Evolutionary conservation across 2,329 filamentous ascomycete species (phyloP).

Genomic region (Akanthomyces muscarius): DNA sequence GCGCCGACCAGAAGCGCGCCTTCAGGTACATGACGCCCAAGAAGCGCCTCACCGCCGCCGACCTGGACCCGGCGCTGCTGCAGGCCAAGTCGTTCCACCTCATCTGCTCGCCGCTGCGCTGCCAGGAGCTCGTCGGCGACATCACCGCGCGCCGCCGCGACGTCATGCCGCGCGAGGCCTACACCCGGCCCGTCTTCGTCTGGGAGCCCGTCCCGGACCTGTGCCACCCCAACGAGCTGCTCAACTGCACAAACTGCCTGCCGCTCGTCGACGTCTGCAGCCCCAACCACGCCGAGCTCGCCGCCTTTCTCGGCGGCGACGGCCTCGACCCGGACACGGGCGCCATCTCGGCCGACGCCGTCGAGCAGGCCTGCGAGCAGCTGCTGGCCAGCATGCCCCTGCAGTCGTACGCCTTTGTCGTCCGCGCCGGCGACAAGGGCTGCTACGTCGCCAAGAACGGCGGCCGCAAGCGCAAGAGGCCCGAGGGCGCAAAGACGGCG

Average conservation of each 20-base stretch:
- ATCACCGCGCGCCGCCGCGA: slow-evolving; percentile 58
- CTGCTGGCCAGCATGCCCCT: slow-evolving; percentile 61
- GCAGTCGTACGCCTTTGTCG: slow-evolving; percentile 61
- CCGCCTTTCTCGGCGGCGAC: slow-evolving; percentile 69
- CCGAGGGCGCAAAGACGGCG: slow-evolving; percentile 26
- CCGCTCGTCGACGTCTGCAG: slow-evolving; percentile 60
- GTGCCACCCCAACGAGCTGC: slow-evolving; percentile 66
- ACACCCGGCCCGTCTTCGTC: slow-evolving; percentile 67
- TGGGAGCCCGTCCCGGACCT: slow-evolving; percentile 96
- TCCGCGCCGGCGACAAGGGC: slow-evolving; percentile 68
- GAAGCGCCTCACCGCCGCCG: slow-evolving; percentile 68
- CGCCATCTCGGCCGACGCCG: slow-evolving; percentile 45
- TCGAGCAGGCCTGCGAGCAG: slow-evolving; percentile 60
- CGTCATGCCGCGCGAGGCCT: slow-evolving; percentile 30
- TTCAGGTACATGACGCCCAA: slow-evolving; percentile 91
- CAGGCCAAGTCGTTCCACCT: slow-evolving; percentile 78
- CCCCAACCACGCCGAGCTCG: slow-evolving; percentile 89
- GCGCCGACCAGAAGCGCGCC: slow-evolving; percentile 61
- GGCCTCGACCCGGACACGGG: slow-evolving; percentile 53
- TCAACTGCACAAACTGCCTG: slow-evolving; percentile 61
- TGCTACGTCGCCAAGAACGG: slow-evolving; percentile 62
- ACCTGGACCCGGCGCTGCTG: slow-evolving; percentile 64
- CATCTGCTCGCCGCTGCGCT: slow-evolving; percentile 75
- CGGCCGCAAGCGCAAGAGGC: slow-evolving; percentile 42
- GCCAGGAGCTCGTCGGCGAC: slow-evolving; percentile 69